Evolutionary conservation across 768 basidiomycete species (phyloP).

Genomic region (Xanthoconium stramineum): DNA sequence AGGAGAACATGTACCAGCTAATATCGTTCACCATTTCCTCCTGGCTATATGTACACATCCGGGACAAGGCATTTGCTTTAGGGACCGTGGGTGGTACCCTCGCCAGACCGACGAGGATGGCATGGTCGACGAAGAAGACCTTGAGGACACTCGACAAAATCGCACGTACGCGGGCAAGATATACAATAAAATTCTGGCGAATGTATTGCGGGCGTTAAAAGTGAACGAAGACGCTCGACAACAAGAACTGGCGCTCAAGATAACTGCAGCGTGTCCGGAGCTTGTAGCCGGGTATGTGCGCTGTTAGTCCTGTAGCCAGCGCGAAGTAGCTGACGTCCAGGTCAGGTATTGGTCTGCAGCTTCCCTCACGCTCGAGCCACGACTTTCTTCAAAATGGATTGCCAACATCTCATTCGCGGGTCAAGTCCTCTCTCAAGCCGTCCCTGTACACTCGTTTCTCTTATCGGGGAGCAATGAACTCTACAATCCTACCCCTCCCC

Average conservation of each 20-base stretch:
- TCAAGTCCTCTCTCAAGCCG: slow-evolving; percentile 69
- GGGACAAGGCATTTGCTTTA: slow-evolving; percentile 84
- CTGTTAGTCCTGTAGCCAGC: background rate
- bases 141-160: slow-evolving; percentile 29
- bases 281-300: slow-evolving; percentile 69
- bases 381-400: slow-evolving; percentile 88
- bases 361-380: slow-evolving; percentile 75
- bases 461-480: slow-evolving; percentile 41
- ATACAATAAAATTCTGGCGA: slow-evolving; percentile 81
- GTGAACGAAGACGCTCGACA: slow-evolving; percentile 88
- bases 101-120: slow-evolving; percentile 52
- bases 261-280: slow-evolving; percentile 82
- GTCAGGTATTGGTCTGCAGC: slow-evolving; percentile 69
- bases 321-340: slow-evolving; percentile 11
- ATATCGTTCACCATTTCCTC: slow-evolving; percentile 84
- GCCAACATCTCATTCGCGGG: slow-evolving; percentile 84
- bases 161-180: slow-evolving; percentile 42
- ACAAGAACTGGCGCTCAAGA: slow-evolving; percentile 79
- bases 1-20: slow-evolving; percentile 60
- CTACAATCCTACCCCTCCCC: slow-evolving; percentile 73
- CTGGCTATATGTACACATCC: slow-evolving; percentile 79
- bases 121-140: slow-evolving; percentile 37
- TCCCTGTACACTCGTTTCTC: slow-evolving; percentile 64
- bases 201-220: slow-evolving; percentile 69
- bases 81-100: slow-evolving; percentile 87